Conservation (phyloP, 1,139 yeast genomes). For the Debaryomyces robertsiae region DNA sequence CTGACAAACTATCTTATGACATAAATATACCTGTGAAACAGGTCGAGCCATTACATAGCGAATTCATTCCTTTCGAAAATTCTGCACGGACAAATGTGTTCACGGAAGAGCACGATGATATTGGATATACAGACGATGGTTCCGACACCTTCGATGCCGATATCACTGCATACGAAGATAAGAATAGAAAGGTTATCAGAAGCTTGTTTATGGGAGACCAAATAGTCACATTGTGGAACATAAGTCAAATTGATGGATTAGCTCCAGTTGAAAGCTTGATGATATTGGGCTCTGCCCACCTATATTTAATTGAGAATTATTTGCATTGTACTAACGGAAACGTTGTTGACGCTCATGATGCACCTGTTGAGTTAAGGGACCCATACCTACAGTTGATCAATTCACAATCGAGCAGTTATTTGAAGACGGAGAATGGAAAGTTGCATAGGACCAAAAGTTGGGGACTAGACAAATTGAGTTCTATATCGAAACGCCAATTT, state of each 20-base stretch:
- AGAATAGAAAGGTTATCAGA: conserved; percentile 70
- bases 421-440: conserved; percentile 21
- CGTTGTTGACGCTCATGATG: conserved; percentile 69
- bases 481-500: conserved; percentile 73
- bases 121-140: conserved; percentile 50
- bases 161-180: conserved; percentile 56
- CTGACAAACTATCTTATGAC: conserved; percentile 45
- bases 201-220: conserved; percentile 71
- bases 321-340: conserved; percentile 61
- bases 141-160: conserved; percentile 21
- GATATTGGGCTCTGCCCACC: conserved; percentile 62
- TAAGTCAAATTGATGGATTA: conserved; percentile 71
- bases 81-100: background rate
- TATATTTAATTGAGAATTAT: conserved; percentile 71
- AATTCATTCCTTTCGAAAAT: conserved; percentile 9
- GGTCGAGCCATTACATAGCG: conserved; percentile 16
- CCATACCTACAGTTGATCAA: conserved; percentile 63
- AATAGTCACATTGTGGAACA: conserved; percentile 71
- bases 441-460: conserved; percentile 55
- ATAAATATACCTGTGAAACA: conserved; percentile 42
- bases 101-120: conserved; percentile 14
- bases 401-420: conserved; percentile 30
- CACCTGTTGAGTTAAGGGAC: conserved; percentile 61
- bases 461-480: conserved; percentile 57
- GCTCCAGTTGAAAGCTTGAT: conserved; percentile 73